Conservation (phyloP, 495 filamentous ascomycete genomes). For the Xylaria curta region DNA sequence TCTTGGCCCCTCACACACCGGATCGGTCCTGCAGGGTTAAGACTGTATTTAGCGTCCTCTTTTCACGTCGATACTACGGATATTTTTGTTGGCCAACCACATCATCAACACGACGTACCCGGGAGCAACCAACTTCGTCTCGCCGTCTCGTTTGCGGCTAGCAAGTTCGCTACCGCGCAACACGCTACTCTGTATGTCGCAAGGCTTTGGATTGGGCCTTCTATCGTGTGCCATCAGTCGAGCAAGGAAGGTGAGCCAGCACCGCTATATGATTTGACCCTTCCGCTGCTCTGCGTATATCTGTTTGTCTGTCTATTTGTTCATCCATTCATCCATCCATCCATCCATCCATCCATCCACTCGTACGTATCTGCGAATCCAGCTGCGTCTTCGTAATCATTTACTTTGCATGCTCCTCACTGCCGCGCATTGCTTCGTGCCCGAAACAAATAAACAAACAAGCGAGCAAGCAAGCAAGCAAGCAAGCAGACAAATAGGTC, state of each 20-base stretch:
- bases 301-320: neutral
- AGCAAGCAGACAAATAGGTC: neutral
- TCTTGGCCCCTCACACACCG: conserved; percentile 2
- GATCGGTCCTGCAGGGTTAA: neutral
- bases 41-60: conserved; percentile 9
- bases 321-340: neutral
- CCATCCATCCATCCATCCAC: conserved; percentile 10
- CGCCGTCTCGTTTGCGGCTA: neutral
- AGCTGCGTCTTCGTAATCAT: conserved; percentile 16
- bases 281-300: conserved; percentile 26
- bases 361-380: conserved; percentile 28
- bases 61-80: neutral
- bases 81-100: neutral
- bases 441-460: conserved; percentile 4
- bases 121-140: neutral
- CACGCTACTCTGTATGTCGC: neutral
- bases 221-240: conserved; percentile 17
- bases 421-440: neutral
- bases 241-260: conserved; percentile 45
- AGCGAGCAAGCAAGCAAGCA: neutral
- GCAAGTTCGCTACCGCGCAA: conserved; percentile 4
- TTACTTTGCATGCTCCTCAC: conserved; percentile 20
- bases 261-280: conserved; percentile 31
- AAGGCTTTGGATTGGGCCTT: conserved; percentile 13
- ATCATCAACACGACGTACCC: conserved; percentile 14